phyloP scores from a whole-genome alignment of 306 rosid genomes.

The Carpinus viminea region DNA sequence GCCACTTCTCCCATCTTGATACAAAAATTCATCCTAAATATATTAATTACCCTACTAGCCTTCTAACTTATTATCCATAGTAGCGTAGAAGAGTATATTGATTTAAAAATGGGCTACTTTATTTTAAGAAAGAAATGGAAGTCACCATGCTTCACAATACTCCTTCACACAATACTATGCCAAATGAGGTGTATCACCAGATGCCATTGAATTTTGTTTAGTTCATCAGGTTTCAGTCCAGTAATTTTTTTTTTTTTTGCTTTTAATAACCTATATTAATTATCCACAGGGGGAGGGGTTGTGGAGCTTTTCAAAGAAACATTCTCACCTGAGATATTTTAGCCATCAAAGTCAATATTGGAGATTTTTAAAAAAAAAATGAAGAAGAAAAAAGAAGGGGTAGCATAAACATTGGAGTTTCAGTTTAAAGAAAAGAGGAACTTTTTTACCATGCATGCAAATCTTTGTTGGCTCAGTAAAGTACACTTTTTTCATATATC shows the following conservation, averaged over 20 bases:
- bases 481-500: background rate
- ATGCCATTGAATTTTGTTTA: background rate
- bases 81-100: background rate
- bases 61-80: background rate
- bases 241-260: no score
- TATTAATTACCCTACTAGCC: background rate
- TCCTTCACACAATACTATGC: background rate
- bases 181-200: background rate
- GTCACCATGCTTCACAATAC: background rate
- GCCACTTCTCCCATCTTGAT: conserved; percentile 12
- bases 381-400: no score
- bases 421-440: no score
- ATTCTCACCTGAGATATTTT: no score
- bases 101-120: background rate
- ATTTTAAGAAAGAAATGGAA: background rate
- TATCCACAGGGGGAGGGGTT: no score
- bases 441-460: background rate
- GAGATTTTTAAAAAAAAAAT: background rate
- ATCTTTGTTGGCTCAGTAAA: background rate
- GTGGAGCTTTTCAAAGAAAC: no score
- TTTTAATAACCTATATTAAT: no score
- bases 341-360: background rate
- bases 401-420: no score
- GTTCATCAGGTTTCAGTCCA: background rate
- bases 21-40: background rate